Conservation (phyloP, 371 early-diverging fungal species). For the Capillidium heterosporum region DNA sequence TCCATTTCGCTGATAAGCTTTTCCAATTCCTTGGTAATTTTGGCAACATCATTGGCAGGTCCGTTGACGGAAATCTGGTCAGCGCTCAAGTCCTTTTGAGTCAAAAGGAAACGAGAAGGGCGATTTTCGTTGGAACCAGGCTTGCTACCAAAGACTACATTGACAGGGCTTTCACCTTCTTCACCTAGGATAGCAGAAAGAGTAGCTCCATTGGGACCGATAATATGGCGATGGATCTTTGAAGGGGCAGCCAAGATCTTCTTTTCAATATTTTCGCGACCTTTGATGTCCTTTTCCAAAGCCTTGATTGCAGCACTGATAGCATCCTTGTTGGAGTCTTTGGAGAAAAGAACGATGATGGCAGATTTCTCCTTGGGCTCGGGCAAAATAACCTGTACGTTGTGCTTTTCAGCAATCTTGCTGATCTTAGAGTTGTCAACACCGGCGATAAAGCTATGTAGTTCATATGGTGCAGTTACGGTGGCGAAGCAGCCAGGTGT, state of each 20-base stretch:
- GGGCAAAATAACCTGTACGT: constrained; percentile 52
- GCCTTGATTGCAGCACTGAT: neutral
- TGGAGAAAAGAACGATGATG: constrained; percentile 37
- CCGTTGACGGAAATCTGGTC: constrained; percentile 62
- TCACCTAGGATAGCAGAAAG: constrained; percentile 52
- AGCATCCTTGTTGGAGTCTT: neutral
- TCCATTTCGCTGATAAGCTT: constrained; percentile 44
- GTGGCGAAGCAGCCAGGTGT: constrained; percentile 27
- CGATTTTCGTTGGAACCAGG: constrained; percentile 14
- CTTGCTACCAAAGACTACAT: constrained; percentile 45
- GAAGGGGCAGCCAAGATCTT: constrained; percentile 56
- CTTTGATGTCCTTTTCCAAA: neutral
- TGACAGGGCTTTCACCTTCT: constrained; percentile 12
- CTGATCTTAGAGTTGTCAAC: constrained; percentile 50
- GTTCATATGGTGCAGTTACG: constrained; percentile 52
- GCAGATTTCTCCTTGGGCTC: constrained; percentile 28
- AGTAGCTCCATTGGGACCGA: constrained; percentile 61
- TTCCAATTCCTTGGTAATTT: constrained; percentile 38
- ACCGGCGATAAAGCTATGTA: constrained; percentile 62
- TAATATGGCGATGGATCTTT: constrained; percentile 76
- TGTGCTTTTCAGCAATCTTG: constrained; percentile 32
- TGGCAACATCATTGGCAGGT: constrained; percentile 49
- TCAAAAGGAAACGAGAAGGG: neutral
- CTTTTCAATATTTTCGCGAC: neutral
- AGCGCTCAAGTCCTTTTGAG: neutral